These are phyloP conservation scores for Bjerkandera adusta DNA, from an alignment of 1,284 basidiomycete species.

Conservation along the genomic window DNA sequence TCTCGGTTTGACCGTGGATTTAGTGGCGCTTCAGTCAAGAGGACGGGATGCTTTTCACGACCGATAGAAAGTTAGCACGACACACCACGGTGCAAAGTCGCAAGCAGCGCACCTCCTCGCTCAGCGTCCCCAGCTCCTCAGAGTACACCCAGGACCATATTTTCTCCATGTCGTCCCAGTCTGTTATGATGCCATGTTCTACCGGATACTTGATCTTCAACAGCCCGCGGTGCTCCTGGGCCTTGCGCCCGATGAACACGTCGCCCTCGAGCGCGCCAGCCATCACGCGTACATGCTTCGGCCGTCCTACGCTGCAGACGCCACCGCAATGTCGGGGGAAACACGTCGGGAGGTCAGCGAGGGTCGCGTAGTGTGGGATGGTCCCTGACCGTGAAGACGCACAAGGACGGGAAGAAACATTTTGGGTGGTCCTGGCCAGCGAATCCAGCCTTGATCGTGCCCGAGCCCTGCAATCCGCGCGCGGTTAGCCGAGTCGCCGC, in stretches of 20 bases:
- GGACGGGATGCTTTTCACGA: conserved; percentile 90
- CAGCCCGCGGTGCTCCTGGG: conserved; percentile 91
- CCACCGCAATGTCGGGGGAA: not conserved
- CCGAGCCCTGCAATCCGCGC: conserved; percentile 91
- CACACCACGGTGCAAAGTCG: conserved; percentile 13
- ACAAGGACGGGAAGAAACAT: conserved; percentile 98
- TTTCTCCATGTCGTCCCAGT: conserved; percentile 99
- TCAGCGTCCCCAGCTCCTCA: conserved; percentile 90
- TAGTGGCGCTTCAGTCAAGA: conserved; percentile 92
- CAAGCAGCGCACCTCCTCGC: conserved; percentile 78
- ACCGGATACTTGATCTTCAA: conserved; percentile 99
- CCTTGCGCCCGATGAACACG: conserved; percentile 89
- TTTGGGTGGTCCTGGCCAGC: conserved; percentile 97
- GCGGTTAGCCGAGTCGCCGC: too few relatives aligned
- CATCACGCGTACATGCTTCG: conserved; percentile 96
- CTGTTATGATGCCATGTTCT: conserved; percentile 91
- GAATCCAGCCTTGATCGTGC: conserved; percentile 96
- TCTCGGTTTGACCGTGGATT: conserved; percentile 95
- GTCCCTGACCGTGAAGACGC: conserved; percentile 48
- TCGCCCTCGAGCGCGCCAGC: conserved; percentile 93
- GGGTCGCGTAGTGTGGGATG: conserved; percentile 24
- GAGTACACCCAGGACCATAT: conserved; percentile 98
- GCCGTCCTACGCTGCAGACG: conserved; percentile 79
- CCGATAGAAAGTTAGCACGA: conserved; percentile 7
- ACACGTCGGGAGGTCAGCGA: conserved; percentile 19